Evolutionary conservation across 1,284 basidiomycete genomes (phyloP).

Genomic region (Cystobasidiaceae sp.): DNA sequence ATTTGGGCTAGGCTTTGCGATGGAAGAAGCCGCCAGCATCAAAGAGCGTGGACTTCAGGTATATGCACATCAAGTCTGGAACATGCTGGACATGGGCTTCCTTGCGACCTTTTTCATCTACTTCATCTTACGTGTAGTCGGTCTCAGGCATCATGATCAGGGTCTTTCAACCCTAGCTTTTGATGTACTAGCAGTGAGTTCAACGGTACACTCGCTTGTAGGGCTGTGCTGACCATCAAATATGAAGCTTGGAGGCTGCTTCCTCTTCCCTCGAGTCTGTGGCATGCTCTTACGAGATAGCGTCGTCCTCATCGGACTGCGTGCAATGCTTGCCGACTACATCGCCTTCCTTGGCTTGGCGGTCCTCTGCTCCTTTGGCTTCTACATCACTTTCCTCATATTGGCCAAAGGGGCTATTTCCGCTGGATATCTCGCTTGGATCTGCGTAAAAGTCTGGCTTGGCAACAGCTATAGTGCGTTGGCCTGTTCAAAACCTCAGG

Average conservation of each 20-base stretch:
- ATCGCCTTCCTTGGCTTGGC: conserved; percentile 33
- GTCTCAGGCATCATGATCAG: conserved; percentile 19
- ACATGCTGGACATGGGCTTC: conserved; percentile 27
- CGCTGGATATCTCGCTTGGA: conserved; percentile 35
- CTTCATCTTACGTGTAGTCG: conserved; percentile 30
- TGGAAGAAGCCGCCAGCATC: conserved; percentile 38
- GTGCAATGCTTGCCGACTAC: conserved; percentile 39
- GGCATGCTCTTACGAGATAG: conserved; percentile 35
- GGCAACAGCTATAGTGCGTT: conserved; percentile 23
- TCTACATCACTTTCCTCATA: conserved; percentile 37
- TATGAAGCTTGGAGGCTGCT: conserved; percentile 33
- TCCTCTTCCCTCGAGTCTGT: conserved; percentile 39
- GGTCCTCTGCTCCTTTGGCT: conserved; percentile 37
- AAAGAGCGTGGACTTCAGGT: conserved; percentile 17
- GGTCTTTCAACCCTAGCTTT: conserved; percentile 33
- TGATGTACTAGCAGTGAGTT: conserved; percentile 35
- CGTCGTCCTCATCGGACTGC: conserved; percentile 33
- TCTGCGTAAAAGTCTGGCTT: conserved; percentile 37
- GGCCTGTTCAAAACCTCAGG: no score
- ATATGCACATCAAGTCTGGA: conserved; percentile 24
- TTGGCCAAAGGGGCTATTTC: conserved; percentile 31
- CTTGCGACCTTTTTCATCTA: conserved; percentile 36
- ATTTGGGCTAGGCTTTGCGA: conserved; percentile 37
- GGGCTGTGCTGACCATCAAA: no score
- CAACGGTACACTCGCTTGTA: no score